Conservation (phyloP, 2,329 filamentous ascomycete genomes). For the Aureobasidium zeae region DNA sequence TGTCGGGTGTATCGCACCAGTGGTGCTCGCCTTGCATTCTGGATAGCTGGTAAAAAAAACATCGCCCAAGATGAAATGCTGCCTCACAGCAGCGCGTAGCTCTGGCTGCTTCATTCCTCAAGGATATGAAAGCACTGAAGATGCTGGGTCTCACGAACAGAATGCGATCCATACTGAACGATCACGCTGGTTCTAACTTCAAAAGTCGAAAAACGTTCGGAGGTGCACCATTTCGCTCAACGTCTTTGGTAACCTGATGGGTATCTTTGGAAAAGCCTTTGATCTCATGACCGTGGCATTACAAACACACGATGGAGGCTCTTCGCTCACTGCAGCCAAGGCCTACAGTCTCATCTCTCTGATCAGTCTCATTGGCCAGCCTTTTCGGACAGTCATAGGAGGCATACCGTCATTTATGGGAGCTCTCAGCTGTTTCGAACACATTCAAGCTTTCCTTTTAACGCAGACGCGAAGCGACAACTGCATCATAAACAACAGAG, state of each 20-base stretch:
- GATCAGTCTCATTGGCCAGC: neutral
- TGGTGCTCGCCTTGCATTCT: constrained; percentile 2
- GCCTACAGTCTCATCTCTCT: neutral
- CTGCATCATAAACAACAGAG: neutral
- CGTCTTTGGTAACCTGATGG: constrained; percentile 1
- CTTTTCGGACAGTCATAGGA: neutral
- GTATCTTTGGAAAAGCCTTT: neutral
- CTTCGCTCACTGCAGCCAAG: neutral
- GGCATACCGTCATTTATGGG: neutral
- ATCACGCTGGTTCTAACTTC: neutral
- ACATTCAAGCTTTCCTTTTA: neutral
- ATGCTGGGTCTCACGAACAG: constrained; percentile 9
- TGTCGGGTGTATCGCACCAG: neutral
- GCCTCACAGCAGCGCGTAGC: constrained; percentile 14
- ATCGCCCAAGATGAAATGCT: constrained; percentile 14
- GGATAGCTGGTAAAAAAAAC: neutral
- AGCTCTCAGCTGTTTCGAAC: neutral
- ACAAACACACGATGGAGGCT: neutral
- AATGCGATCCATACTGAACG: constrained; percentile 1
- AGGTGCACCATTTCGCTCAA: constrained; percentile 1
- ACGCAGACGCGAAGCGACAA: neutral
- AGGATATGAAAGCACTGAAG: constrained; percentile 13
- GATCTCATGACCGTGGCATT: neutral
- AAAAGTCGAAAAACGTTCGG: neutral
- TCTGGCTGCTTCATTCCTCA: constrained; percentile 9